These are phyloP conservation scores for Wickerhamomyces ciferrii DNA, from an alignment of 805 yeast genomes.

Conservation along the genomic window DNA sequence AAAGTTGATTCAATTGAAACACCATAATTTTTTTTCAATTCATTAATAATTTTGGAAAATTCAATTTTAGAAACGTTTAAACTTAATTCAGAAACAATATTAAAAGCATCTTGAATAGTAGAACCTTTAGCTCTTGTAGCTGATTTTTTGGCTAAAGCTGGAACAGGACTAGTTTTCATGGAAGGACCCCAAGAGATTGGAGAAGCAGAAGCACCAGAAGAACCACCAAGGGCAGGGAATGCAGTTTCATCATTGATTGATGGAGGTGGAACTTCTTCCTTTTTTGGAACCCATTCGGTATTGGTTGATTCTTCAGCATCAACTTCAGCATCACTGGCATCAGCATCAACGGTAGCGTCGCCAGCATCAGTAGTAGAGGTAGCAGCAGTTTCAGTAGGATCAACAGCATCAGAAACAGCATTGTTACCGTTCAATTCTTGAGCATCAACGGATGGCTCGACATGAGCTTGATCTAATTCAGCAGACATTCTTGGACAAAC, in stretches of 20 bases:
- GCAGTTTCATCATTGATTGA: slow-evolving; percentile 48
- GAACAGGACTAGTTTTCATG: slow-evolving; percentile 30
- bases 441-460: slow-evolving; percentile 1
- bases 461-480: neutral
- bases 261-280: slow-evolving; percentile 22
- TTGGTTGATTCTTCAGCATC: slow-evolving; percentile 2
- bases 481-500: neutral
- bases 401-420: neutral
- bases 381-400: too few relatives aligned
- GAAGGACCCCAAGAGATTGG: slow-evolving; percentile 38
- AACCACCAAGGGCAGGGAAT: slow-evolving; percentile 59
- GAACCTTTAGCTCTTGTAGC: slow-evolving; percentile 40
- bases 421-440: slow-evolving; percentile 1
- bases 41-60: slow-evolving; percentile 58
- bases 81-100: slow-evolving; percentile 67
- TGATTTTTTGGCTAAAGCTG: slow-evolving; percentile 17
- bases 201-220: slow-evolving; percentile 21
- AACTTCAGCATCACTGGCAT: slow-evolving; percentile 3
- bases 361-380: too few relatives aligned
- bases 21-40: slow-evolving; percentile 52
- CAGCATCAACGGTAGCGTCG: slow-evolving; percentile 5
- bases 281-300: slow-evolving; percentile 5
- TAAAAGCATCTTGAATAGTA: slow-evolving; percentile 73
- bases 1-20: slow-evolving; percentile 81
- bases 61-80: slow-evolving; percentile 58